Evolutionary conservation across 352 stramenopile genomes (phyloP).

Genomic region (Elongisporangium senticosum): DNA sequence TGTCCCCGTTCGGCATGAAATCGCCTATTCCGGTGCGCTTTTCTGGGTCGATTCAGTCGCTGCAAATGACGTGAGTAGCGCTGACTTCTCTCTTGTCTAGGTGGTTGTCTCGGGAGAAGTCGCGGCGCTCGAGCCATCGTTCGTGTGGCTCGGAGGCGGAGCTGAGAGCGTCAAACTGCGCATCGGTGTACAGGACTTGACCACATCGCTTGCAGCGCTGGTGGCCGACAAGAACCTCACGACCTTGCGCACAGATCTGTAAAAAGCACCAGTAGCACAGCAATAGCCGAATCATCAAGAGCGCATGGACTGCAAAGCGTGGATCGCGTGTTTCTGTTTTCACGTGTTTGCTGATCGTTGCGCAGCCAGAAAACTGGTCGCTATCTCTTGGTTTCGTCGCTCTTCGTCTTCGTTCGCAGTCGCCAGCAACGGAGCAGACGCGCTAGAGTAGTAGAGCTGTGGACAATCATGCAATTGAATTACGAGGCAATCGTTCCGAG

Average conservation of each 20-base stretch:
- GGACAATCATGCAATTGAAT: no score
- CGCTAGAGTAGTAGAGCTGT: not conserved
- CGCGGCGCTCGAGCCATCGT: constrained; percentile 38
- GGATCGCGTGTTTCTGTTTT: not conserved
- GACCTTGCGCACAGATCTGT: constrained; percentile 35
- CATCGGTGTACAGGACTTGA: constrained; percentile 60
- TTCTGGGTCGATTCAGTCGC: not conserved
- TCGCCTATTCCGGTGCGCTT: constrained; percentile 47
- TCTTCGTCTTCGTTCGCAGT: not conserved
- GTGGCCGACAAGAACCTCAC: constrained; percentile 56
- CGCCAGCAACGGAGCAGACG: not conserved
- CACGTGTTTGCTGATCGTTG: not conserved
- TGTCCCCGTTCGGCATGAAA: constrained; percentile 81
- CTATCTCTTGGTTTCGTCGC: not conserved
- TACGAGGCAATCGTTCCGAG: no score
- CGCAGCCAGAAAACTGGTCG: not conserved
- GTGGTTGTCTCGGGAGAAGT: constrained; percentile 64
- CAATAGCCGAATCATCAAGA: not conserved
- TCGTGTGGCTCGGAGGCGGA: constrained; percentile 79
- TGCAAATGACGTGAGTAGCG: no score
- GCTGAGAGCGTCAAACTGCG: constrained; percentile 75
- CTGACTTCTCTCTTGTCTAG: constrained; percentile 17
- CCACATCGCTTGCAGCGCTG: constrained; percentile 40
- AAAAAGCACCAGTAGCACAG: not conserved
- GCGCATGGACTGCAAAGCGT: not conserved